Conservation (phyloP, 164 flowering plant genomes). For the Hamamelis virginiana region DNA sequence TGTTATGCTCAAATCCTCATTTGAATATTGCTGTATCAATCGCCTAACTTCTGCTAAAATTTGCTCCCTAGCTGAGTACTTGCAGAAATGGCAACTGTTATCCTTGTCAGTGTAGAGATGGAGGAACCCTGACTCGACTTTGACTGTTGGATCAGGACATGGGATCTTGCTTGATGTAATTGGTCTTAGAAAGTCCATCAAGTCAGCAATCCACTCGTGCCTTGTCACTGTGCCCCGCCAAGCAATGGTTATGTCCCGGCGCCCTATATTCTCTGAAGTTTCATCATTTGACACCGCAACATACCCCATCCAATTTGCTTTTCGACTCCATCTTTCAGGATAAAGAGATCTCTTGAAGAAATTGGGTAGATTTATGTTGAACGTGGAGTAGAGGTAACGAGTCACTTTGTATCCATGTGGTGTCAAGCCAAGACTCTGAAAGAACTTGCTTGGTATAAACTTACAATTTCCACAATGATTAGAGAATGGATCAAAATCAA, state of each 20-base stretch:
- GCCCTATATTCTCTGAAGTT: constrained; percentile 50
- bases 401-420: constrained; percentile 53
- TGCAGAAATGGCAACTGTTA: constrained; percentile 42
- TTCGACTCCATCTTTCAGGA: constrained; percentile 61
- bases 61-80: constrained; percentile 71
- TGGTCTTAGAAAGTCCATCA: constrained; percentile 56
- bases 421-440: constrained; percentile 38
- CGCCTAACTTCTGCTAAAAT: constrained; percentile 50
- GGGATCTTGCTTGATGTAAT: constrained; percentile 36
- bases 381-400: constrained; percentile 21
- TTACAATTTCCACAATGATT: constrained; percentile 67
- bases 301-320: constrained; percentile 91
- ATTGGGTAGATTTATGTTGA: constrained; percentile 61
- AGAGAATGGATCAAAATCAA: constrained; percentile 69
- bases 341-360: constrained; percentile 59
- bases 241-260: constrained; percentile 71
- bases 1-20: constrained; percentile 73
- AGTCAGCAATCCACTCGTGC: constrained; percentile 71
- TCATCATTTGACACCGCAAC: constrained; percentile 78
- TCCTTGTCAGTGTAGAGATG: constrained; percentile 72
- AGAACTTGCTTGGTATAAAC: constrained; percentile 38
- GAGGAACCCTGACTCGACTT: constrained; percentile 75
- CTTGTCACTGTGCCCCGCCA: constrained; percentile 88
- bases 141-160: constrained; percentile 57
- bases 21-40: constrained; percentile 33